Base-by-base conservation (phyloP, 441 rosid species). In the Gossypium schwendimanii region DNA sequence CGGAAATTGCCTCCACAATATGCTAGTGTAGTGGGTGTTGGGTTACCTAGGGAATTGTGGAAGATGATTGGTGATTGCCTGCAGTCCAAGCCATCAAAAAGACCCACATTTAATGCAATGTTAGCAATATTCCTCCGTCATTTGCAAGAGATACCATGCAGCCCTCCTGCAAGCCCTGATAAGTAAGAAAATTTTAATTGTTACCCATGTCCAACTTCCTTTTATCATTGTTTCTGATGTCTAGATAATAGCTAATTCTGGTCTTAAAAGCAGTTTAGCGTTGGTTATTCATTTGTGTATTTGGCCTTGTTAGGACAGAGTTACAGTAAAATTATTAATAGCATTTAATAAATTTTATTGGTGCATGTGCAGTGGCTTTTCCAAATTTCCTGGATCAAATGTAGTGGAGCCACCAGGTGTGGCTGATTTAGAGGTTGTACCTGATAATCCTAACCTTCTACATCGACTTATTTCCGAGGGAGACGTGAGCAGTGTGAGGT, bases 21-120 rank as follows among this genome's bases (percentile, higher is more conserved):
- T 91, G 90, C 97, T 44, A 93, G 98, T 84, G 97, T 96, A 47
- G 98, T 96, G 4, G 99, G 99, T 75, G 98, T 91, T 76, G 99
- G 99, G 76, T 87, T 96, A 71, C 99, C 98, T 12, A 82, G 97
- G 76, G 98, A 93, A 69, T 76, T 96, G 82, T 96, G 99, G 99
- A 93, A 88, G 86, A 96, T 96, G 99, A 89, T 96, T 78, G 99
- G 99, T 33, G 99, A 96, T 67, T 96, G 99, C 81, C 86, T 96
- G 72, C 98, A 91, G 82, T 93, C 87, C 84, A 96, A 91, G 80
- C 93, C 97, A 3, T 83, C 97, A 0, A 96, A 83, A 80, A 88
- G 99, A 75, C 99, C 98, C 36, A 86, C 90, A 58, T 96, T 96
- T 79, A 89, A 83, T 87, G 88, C 97, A 72, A 93, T 96, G 97